Evolutionary conservation across 352 stramenopile genomes (phyloP), one percentile per base, ranked within the genome.

Genomic region (Globisporangium parvum): DNA sequence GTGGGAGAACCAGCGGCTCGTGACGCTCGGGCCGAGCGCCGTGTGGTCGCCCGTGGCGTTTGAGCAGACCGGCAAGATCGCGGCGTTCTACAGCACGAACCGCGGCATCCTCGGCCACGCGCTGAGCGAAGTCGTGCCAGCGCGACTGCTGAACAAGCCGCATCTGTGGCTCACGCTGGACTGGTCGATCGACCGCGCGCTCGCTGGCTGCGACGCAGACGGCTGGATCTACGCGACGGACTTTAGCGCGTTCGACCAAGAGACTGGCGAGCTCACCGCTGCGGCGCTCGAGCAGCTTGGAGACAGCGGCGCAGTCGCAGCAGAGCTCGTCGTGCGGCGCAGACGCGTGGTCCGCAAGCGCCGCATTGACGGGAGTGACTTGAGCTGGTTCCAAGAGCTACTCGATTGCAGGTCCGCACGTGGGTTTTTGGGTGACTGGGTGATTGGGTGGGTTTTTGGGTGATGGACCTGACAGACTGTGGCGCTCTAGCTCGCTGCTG

Each of bases 381-480:
- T 89, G 46, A 85, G 83, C 48, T 93, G 83, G 83, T 90, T 89
- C 56, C 75, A 91, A 51, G 83, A 93, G 58, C 63, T 93, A 24
- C 72, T 91, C 39, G 78, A 91, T 55, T 85, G 78, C 70, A 90
- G 79, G 81, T 88, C n/a, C n/a, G n/a, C n/a, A 61, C 40, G 59
- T 24, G 3, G 35, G 11, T 42, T 1, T 44, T 35, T 6, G 10
- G 18, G 15, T 11, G 17, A 48, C 14, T 37, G 33, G 18, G 12
- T 33, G n/a, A n/a, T 12, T 20, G 17, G 39, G 20, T 31, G 26
- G 10, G 4, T 2, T 5, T 6, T 14, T 24, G n/a, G 14, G 20
- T 31, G 24, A 23, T 15, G 17, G 47, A 18, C 11, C 60, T 11
- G 39, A 18, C 51, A 4, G 15, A 50, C n/a, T 33, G 14, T 71